A percentile compares a stretch with the other conserved stretches of the same genome.
Conservation (phyloP, 768 basidiomycete genomes). For the Suillus luteus region DNA sequence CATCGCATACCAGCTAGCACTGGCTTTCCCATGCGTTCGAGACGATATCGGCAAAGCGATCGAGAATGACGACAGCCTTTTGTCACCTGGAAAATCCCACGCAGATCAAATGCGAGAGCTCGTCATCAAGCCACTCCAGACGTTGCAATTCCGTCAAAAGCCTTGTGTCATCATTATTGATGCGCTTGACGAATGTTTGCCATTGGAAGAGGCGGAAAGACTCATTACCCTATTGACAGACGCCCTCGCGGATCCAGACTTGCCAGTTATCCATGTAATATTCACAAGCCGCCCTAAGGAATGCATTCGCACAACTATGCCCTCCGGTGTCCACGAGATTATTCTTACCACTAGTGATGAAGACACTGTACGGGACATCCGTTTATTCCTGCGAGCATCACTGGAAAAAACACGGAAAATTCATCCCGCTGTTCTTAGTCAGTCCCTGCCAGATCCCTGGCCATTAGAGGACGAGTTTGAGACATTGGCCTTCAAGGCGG, state of each 20-base stretch:
- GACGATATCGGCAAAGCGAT: conserved; percentile 16
- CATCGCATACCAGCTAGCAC: conserved; percentile 21
- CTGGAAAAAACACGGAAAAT: conserved; percentile 14
- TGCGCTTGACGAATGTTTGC: conserved; percentile 13
- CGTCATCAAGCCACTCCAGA: conserved; percentile 17
- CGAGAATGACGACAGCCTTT: conserved; percentile 13
- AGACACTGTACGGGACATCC: conserved; percentile 15
- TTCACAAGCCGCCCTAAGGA: conserved; percentile 1
- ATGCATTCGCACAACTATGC: not conserved
- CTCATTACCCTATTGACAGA: conserved; percentile 13
- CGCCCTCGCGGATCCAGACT: conserved; percentile 11
- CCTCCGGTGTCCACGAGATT: conserved; percentile 5
- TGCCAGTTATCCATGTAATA: not conserved
- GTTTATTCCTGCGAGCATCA: conserved; percentile 17
- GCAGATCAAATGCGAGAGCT: conserved; percentile 20
- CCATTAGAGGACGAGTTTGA: conserved; percentile 20
- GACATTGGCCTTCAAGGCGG: conserved; percentile 15
- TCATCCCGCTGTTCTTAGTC: conserved; percentile 9
- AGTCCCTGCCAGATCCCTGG: conserved; percentile 13
- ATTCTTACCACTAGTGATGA: conserved; percentile 12
- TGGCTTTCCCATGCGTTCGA: conserved; percentile 9
- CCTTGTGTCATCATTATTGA: conserved; percentile 8
- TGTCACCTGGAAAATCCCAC: not conserved
- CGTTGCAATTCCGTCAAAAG: conserved; percentile 10
- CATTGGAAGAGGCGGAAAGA: conserved; percentile 16